phyloP scores from a whole-genome alignment of 108 stramenopile species.

The Nitzschia sp. region DNA sequence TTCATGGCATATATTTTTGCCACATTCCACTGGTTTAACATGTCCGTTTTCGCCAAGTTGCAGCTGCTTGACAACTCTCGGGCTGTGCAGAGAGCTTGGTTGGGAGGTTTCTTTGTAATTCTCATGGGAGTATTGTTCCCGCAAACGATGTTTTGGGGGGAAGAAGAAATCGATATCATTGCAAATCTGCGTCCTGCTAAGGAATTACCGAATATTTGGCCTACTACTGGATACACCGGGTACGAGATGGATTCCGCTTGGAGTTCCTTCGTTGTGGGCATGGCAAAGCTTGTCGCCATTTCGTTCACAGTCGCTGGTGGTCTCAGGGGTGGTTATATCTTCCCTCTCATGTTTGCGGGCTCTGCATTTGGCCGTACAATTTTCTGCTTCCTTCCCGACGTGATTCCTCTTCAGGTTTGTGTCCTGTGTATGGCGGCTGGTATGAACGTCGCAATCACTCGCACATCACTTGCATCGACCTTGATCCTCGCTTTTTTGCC shows the following conservation, averaged over 20 bases:
- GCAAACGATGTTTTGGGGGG: conserved; percentile 77
- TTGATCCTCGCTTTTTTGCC: conserved; percentile 56
- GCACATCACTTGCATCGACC: conserved; percentile 57
- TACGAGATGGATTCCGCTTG: conserved; percentile 55
- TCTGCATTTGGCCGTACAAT: conserved; percentile 59
- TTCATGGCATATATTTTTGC: conserved; percentile 51
- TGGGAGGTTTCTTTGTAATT: conserved; percentile 45
- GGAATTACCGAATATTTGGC: conserved; percentile 58
- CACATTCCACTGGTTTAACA: conserved; percentile 47
- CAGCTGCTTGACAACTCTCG: conserved; percentile 48
- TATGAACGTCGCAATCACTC: conserved; percentile 71
- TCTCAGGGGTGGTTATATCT: conserved; percentile 65
- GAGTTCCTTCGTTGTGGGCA: conserved; percentile 46
- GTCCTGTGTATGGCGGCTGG: conserved; percentile 59
- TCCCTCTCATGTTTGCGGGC: conserved; percentile 62
- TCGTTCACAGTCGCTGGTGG: conserved; percentile 73
- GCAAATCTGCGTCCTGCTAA: conserved; percentile 49
- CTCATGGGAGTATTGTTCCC: conserved; percentile 50
- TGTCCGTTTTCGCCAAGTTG: conserved; percentile 36
- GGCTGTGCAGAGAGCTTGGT: conserved; percentile 50
- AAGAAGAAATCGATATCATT: conserved; percentile 54
- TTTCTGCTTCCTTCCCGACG: conserved; percentile 35
- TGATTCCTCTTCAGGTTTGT: conserved; percentile 36
- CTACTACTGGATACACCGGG: conserved; percentile 53
- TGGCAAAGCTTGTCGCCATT: conserved; percentile 60